Conservation (phyloP, 208 protist species). For the Sergeia podlipaevii region DNA sequence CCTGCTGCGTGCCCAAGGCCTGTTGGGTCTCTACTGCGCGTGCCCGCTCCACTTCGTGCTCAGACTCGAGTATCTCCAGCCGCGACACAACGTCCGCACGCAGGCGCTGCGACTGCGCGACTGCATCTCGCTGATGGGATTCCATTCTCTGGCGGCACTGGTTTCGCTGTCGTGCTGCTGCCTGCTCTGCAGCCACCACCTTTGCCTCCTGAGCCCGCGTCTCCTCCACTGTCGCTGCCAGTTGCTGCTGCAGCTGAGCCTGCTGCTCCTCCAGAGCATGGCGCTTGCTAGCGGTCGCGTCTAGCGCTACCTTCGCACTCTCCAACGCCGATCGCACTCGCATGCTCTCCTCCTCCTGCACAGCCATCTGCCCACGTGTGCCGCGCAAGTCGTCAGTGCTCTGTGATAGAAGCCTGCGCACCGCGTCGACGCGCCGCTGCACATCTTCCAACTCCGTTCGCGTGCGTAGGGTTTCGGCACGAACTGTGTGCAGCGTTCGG, state of each 20-base stretch:
- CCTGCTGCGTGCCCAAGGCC: slow-evolving; percentile 41
- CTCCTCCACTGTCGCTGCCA: slow-evolving; percentile 18
- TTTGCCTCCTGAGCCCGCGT: slow-evolving; percentile 26
- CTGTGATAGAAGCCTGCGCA: slow-evolving; percentile 50
- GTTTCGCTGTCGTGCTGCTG: slow-evolving; percentile 40
- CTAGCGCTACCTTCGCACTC: slow-evolving; percentile 30
- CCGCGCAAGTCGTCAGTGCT: slow-evolving; percentile 61
- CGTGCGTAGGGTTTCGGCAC: slow-evolving; percentile 10
- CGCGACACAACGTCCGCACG: slow-evolving; percentile 61
- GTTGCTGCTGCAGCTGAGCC: slow-evolving; percentile 26
- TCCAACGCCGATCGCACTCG: slow-evolving; percentile 28
- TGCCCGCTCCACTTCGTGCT: slow-evolving; percentile 42
- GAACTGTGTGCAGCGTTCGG: slow-evolving; percentile 38
- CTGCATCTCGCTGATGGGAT: slow-evolving; percentile 55
- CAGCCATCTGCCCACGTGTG: slow-evolving; percentile 34
- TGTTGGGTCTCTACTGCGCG: slow-evolving; percentile 59
- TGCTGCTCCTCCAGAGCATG: slow-evolving; percentile 30
- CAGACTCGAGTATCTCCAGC: slow-evolving; percentile 43
- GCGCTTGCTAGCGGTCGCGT: slow-evolving; percentile 45
- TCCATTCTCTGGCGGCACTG: slow-evolving; percentile 64
- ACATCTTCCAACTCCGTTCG: slow-evolving; percentile 65
- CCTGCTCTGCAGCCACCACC: slow-evolving; percentile 28
- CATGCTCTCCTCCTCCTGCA: slow-evolving; percentile 41
- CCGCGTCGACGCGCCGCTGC: slow-evolving; percentile 56
- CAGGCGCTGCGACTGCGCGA: slow-evolving; percentile 48